A percentile compares a stretch with the other conserved stretches of the same genome.
phyloP scores from a whole-genome alignment of 192 early-diverging fungal species.

The Dispira simplex region DNA sequence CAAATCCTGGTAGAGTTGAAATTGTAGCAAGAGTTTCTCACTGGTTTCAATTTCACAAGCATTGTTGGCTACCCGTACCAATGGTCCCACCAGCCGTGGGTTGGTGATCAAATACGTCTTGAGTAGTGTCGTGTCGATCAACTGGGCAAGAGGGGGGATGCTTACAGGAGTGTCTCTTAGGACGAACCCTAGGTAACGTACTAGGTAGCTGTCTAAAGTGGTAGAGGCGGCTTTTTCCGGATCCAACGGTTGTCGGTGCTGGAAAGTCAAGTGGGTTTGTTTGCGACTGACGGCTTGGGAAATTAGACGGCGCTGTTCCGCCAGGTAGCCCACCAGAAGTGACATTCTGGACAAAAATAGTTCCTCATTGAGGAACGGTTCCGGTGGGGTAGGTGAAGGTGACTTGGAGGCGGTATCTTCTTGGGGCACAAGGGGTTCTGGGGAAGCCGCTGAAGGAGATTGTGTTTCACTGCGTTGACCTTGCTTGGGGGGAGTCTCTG shows the following conservation, averaged over 20 bases:
- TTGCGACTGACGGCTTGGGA: constrained; percentile 29
- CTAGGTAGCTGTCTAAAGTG: constrained; percentile 12
- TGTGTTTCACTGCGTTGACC: not conserved
- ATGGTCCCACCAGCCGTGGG: constrained; percentile 70
- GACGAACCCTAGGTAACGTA: constrained; percentile 20
- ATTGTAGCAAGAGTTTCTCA: constrained; percentile 60
- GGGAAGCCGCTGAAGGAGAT: not conserved
- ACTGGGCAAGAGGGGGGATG: constrained; percentile 33
- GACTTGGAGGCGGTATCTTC: constrained; percentile 5
- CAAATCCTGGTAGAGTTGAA: constrained; percentile 69
- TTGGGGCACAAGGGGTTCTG: not conserved
- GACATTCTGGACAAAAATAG: constrained; percentile 15
- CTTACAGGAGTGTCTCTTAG: constrained; percentile 24
- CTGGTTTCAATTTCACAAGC: constrained; percentile 69
- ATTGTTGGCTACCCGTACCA: constrained; percentile 78
- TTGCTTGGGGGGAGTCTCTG: not conserved
- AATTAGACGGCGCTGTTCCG: constrained; percentile 66
- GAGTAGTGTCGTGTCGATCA: constrained; percentile 82
- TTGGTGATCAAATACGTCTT: constrained; percentile 82
- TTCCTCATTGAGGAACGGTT: constrained; percentile 23
- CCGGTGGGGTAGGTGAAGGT: not conserved
- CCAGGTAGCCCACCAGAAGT: constrained; percentile 73
- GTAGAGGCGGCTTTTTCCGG: constrained; percentile 11
- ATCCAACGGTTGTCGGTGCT: constrained; percentile 17
- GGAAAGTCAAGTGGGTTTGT: constrained; percentile 21